Base-by-base conservation (phyloP, 345 rosid genomes). In the Noccaea bulbosa region DNA sequence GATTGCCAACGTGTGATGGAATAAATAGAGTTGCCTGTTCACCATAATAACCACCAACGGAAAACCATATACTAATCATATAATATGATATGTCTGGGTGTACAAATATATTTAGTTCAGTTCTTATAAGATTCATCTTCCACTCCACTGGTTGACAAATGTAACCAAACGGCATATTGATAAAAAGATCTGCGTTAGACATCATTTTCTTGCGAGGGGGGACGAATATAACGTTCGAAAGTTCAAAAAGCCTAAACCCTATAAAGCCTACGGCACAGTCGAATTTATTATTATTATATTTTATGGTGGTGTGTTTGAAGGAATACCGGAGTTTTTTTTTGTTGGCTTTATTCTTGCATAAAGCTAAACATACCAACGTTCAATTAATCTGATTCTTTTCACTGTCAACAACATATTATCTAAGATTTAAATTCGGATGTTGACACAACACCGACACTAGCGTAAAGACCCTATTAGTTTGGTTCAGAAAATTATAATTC, bases 221-320 rank as follows among this genome's bases (percentile, higher is more conserved):
- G 46, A 37, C 55, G 73, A 74, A 66, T 74, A 67, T 58, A 41
- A 68, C 68, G 66, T 41, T 65, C 53, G 32, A 67, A 66, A 73
- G 48, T 50, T 50, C 4, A 67, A 35, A 67, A 74, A 74, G 67
- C 54, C 61, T 65, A 65, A 57, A 58, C 77, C 77, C 77, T 73
- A 73, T 57, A 57, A 73, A 75, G 78, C 65, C 57, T 68, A 62
- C 48, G 11, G 5, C 32, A 3, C 14, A 32, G 55, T 27, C 9
- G 5, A 75, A 38, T 67, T 52, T 35, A 52, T 37, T 68, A 62
- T 33, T 67, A 58, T 20, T 55, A 0, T 69, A 8, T 27, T 6
- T 2, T 8, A 39, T 49, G 38, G 66, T 47, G 59, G 70, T 56
- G 60, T 50, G 35, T 49, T 56, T 40, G 14, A 33, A 57, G 71